Evolutionary conservation across 148 eudicot species (phyloP).

Genomic region (Drosera capensis): DNA sequence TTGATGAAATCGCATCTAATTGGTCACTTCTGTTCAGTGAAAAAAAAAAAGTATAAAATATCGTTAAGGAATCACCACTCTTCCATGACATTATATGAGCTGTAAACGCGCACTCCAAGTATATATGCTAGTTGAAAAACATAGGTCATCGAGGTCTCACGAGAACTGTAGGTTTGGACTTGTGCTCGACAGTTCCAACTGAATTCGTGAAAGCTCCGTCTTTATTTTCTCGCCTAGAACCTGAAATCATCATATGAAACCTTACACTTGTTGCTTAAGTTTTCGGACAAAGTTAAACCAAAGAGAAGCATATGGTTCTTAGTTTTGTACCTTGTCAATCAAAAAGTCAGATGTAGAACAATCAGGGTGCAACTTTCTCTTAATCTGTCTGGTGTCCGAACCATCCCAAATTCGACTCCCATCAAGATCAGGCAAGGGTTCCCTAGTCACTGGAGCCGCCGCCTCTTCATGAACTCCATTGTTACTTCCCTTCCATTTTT

Average conservation of each 20-base stretch:
- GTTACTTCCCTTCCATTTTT: slow-evolving; percentile 48
- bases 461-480: slow-evolving; percentile 46
- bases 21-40: slow-evolving; percentile 47
- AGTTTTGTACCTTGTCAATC: slow-evolving; percentile 48
- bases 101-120: too few species aligned
- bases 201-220: slow-evolving; percentile 56
- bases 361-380: slow-evolving; percentile 42
- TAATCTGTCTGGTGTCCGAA: slow-evolving; percentile 32
- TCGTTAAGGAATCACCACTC: too few species aligned
- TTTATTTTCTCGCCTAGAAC: slow-evolving; percentile 60
- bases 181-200: slow-evolving; percentile 32
- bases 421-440: slow-evolving; percentile 8
- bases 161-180: slow-evolving; percentile 34
- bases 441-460: slow-evolving; percentile 35
- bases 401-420: slow-evolving; percentile 20
- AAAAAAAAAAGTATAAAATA: too few species aligned
- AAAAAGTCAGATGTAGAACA: slow-evolving; percentile 48
- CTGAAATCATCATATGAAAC: slow-evolving; percentile 26
- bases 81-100: not conserved
- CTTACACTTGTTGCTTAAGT: too few species aligned
- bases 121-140: not conserved
- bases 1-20: slow-evolving; percentile 60
- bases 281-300: not conserved
- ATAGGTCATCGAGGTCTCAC: slow-evolving; percentile 24
- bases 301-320: not conserved